Evolutionary conservation across 257 asterid genomes (phyloP), one percentile per base, ranked within the genome.

Genomic region (Cruciata laevipes): DNA sequence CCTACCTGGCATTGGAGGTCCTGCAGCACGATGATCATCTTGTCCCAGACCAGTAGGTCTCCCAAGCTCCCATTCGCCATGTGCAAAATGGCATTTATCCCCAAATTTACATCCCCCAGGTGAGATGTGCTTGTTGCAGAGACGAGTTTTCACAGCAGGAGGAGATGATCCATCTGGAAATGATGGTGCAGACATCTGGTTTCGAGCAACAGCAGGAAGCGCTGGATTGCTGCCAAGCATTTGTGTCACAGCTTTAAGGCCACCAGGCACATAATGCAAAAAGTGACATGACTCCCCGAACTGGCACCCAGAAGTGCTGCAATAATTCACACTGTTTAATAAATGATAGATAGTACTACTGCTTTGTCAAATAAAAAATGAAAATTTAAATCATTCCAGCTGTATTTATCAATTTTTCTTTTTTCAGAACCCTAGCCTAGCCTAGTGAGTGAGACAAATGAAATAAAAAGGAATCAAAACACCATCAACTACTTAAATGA

Each of bases 231-330:
- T 85, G 70, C 95, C 96, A 51, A 89, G 91, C 73, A 89, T 83
- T 68, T 86, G 96, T 14, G 86, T 85, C 72, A 86, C 96, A n/a
- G 87, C 95, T 77, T 89, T 89, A 53, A 89, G 79, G 72, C 95
- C 96, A 7, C 96, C 96, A 14, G 96, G 92, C n/a, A 89, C 89
- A 18, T 83, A 83, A 74, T 89, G 96, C 83, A 86, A 61, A 76
- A 89, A 89, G 79, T 89, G 95, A 86, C 96, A 89, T 51, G 82
- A 77, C 75, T 89, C 96, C 44, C 96, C 96, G 44, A 86, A 89
- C 30, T 87, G 95, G 70, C 95, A 88, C 27, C 95, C 95, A 52
- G 93, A 80, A 64, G 86, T 61, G 73, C 88, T 88, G 95, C 86
- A 71, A 5, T 5, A 12, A 55, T 25, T 71, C 18, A 71, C 24